Percentiles rank a stretch among this genome's conserved stretches.
phyloP scores from a whole-genome alignment of 2,329 filamentous ascomycete genomes.

The Thielaviopsis punctulata region DNA sequence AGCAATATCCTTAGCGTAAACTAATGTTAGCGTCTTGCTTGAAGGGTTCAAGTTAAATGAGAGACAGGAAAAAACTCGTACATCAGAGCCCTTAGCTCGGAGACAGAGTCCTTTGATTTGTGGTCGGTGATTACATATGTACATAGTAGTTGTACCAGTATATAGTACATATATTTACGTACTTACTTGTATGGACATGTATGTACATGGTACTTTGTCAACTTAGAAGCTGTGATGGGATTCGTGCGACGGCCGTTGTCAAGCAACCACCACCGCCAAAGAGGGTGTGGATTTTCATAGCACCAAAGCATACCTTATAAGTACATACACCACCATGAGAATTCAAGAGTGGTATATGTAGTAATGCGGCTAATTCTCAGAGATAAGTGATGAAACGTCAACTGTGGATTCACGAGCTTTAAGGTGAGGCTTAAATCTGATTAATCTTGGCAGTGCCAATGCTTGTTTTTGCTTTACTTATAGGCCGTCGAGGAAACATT shows the following conservation, averaged over 20 bases:
- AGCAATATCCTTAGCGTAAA: background rate
- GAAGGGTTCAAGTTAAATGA: background rate
- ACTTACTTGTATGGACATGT: background rate
- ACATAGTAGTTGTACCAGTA: background rate
- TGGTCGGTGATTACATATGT: too few species aligned
- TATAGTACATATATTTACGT: background rate
- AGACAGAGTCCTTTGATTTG: background rate
- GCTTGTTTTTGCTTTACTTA: background rate
- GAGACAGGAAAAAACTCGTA: background rate
- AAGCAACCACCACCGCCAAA: background rate
- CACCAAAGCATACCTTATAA: too few species aligned
- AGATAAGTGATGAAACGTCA: background rate
- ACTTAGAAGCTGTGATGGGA: background rate
- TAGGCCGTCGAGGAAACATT: background rate
- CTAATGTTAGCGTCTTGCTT: background rate
- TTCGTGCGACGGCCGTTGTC: background rate
- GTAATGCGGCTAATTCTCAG: background rate
- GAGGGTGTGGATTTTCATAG: background rate
- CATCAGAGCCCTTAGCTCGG: background rate
- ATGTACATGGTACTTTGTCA: background rate
- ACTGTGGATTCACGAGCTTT: background rate
- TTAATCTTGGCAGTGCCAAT: background rate
- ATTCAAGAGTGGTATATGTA: too few species aligned
- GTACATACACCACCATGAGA: background rate
- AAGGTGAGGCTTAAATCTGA: background rate